Base-by-base conservation (phyloP, 768 basidiomycete genomes). In the Boletus patriciae region DNA sequence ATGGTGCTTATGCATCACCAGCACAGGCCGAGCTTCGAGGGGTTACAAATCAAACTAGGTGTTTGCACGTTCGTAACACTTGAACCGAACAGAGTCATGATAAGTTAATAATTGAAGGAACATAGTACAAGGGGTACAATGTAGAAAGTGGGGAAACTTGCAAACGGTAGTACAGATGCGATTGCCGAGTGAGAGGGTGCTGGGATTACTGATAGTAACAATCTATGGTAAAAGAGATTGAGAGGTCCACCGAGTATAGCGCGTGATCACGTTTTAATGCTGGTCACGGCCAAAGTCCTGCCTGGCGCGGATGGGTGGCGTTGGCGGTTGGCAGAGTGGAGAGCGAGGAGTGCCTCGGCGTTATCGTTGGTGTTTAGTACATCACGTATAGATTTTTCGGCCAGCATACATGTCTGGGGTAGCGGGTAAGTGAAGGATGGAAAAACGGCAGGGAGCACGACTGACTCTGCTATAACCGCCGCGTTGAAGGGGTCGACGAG, bases 331-430 rank as follows among this genome's bases (percentile, higher is more conserved):
- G 75, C 66, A 13, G 66, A 64, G 66, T 92, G 90, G 42, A 91
- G 77, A 38, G 79, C 81, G 50, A 92, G 81, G 44, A 92, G 82
- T 44, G 79, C 78, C 25, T 80, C 70, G 13, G 78, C 77, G 50
- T 92, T 91, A 73, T 90, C 86, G 55, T 76, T 80, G 19, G 83
- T 84, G 66, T 87, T 81, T 40, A 92, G 77, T 25, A 90, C 87
- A 57, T 82, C 80, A 12, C 77, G 74, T 46, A 92, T 86, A 2
- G 90, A 92, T 55, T 81, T 77, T 68, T 86, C 85, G 16, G 86
- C 88, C 11, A 87, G 78, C 58, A 84, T 78, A 64, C 88, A 89
- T 4, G 84, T 82, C 88, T 91, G 56, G 36, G 34, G 21, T 1
- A 5, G 49, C 2, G n/a, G 46, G 40, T 52, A 12, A 46, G 59